Percentiles rank a stretch among this genome's conserved stretches.
These are phyloP conservation scores for Odonthalia washingtoniensis DNA, from an alignment of 31 red algal species.

Conservation along the genomic window DNA sequence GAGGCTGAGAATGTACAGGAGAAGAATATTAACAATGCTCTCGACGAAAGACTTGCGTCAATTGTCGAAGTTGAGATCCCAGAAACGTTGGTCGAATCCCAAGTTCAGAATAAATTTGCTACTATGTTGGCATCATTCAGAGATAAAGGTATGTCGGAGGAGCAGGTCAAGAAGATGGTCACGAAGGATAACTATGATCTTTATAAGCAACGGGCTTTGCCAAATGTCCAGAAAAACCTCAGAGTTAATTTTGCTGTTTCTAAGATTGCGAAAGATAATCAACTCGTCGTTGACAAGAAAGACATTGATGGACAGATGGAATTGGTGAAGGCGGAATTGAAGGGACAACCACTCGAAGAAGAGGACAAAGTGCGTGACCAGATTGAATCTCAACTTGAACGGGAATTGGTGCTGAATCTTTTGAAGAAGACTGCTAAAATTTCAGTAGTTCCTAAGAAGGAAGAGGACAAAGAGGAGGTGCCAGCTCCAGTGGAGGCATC, in stretches of 20 bases:
- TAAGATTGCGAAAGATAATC: conserved; percentile 82
- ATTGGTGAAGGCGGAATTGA: conserved; percentile 69
- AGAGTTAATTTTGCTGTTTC: conserved; percentile 83
- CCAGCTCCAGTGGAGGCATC: not conserved
- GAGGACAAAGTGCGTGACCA: conserved; percentile 77
- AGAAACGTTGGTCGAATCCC: conserved; percentile 89
- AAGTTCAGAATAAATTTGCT: conserved; percentile 91
- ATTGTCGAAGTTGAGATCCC: conserved; percentile 93
- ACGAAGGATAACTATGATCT: conserved; percentile 94
- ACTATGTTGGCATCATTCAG: conserved; percentile 86
- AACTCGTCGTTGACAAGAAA: conserved; percentile 50
- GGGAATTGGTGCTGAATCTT: conserved; percentile 65
- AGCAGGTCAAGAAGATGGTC: conserved; percentile 87
- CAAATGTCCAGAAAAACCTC: conserved; percentile 77
- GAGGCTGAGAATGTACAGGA: conserved; percentile 75
- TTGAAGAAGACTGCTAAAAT: conserved; percentile 75
- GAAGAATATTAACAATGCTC: conserved; percentile 77
- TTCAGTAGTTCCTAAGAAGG: conserved; percentile 53
- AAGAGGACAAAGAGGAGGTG: conserved; percentile 39
- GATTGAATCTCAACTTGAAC: conserved; percentile 74
- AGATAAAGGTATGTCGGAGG: conserved; percentile 83
- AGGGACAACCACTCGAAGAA: conserved; percentile 73
- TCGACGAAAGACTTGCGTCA: conserved; percentile 79
- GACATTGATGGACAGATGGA: conserved; percentile 77
- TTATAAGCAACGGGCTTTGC: conserved; percentile 75